These are phyloP conservation scores for Neofusicoccum sp. DNA, from an alignment of 2,329 filamentous ascomycete species.

Conservation along the genomic window DNA sequence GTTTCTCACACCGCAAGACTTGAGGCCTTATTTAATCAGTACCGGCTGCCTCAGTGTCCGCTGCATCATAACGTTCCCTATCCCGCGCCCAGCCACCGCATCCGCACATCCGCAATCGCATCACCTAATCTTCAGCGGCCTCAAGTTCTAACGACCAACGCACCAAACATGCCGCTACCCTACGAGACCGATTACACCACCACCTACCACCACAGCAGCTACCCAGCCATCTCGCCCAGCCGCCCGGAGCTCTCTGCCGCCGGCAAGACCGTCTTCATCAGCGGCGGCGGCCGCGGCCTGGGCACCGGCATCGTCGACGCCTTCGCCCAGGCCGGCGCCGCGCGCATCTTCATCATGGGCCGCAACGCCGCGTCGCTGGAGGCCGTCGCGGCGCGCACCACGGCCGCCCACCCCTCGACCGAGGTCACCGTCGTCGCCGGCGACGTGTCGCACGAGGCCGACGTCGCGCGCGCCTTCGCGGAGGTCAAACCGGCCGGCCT, in stretches of 20 bases:
- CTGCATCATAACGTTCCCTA: background rate
- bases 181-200: background rate
- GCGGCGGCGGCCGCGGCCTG: conserved; percentile 51
- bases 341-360: conserved; percentile 49
- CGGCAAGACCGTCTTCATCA: conserved; percentile 36
- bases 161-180: background rate
- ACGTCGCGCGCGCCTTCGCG: conserved; percentile 27
- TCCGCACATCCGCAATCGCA: too few species aligned
- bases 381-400: conserved; percentile 30
- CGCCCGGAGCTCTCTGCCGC: conserved; percentile 25
- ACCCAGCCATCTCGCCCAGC: conserved; percentile 25
- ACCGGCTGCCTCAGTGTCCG: background rate
- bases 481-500: conserved; percentile 27
- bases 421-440: conserved; percentile 24
- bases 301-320: conserved; percentile 45
- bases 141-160: too few species aligned
- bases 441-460: conserved; percentile 26
- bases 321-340: conserved; percentile 51
- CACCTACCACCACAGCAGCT: conserved; percentile 27
- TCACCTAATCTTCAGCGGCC: too few species aligned
- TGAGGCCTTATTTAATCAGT: background rate
- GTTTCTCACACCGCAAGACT: too few species aligned
- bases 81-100: background rate
- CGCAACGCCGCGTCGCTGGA: conserved; percentile 39
- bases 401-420: conserved; percentile 19